A percentile compares a stretch with the other conserved stretches of the same genome.
These are phyloP conservation scores for Neurospora tetrasperma DNA, from an alignment of 495 filamentous ascomycete genomes.

Conservation along the genomic window DNA sequence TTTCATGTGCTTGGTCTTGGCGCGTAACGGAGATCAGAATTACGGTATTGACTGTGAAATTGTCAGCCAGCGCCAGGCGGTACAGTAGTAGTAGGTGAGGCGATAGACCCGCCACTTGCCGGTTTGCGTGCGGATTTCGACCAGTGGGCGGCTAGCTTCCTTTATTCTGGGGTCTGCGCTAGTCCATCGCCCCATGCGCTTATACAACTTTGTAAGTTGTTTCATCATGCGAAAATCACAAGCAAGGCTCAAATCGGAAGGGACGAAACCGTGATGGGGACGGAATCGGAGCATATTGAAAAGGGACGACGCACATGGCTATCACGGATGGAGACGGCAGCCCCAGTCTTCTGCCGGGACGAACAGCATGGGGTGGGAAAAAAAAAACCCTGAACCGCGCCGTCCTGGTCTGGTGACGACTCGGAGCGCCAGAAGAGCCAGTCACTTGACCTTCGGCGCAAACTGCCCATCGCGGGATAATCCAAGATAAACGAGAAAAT, in stretches of 20 bases:
- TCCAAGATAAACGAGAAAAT: not conserved
- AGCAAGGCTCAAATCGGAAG: too few relatives aligned
- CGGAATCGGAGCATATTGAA: not conserved
- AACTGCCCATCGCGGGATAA: not conserved
- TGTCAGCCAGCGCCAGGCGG: not conserved
- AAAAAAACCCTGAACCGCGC: not conserved
- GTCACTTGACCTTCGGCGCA: conserved; percentile 6
- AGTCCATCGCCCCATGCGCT: not conserved
- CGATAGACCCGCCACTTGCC: conserved; percentile 2
- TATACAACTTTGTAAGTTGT: not conserved
- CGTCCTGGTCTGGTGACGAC: not conserved
- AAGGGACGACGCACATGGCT: not conserved
- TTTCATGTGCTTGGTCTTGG: not conserved
- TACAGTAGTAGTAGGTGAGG: conserved; percentile 4
- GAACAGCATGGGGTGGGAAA: not conserved
- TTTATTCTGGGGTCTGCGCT: not conserved
- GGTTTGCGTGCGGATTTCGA: not conserved
- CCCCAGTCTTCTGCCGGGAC: not conserved
- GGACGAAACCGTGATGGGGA: not conserved
- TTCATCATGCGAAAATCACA: too few relatives aligned
- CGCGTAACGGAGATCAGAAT: not conserved
- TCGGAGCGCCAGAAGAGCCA: not conserved
- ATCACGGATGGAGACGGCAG: not conserved
- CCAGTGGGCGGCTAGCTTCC: not conserved
- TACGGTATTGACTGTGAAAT: not conserved